Evolutionary conservation across 2,329 filamentous ascomycete species (phyloP), one percentile per base, ranked within the genome.

Genomic region (Pseudogymnoascus sp.): DNA sequence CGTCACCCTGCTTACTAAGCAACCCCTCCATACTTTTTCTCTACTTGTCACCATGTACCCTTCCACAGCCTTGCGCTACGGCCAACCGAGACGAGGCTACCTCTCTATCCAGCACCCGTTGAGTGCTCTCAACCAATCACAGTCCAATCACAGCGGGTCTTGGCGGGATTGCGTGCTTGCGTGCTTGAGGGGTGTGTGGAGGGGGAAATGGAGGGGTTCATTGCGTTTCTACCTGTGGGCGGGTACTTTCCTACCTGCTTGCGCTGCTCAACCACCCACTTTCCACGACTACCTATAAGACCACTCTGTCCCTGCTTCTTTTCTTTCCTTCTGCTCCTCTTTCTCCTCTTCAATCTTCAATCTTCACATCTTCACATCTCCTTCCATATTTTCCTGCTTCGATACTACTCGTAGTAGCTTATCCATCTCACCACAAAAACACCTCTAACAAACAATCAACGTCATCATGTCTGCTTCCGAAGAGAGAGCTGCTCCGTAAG

Each of bases 401-500:
- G n/a, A 38, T 38, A 57, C 11, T 57, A 22, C 47, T 18, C 8
- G 20, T 20, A 54, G 37, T 20, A 37, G 35, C 35, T 7, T 37
- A 14, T 14, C 35, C 35, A 37, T 28, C 41, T 16, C 58, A 41
- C 14, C 28, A 20, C 47, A 16, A 35, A 6, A 57, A 58, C 30
- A 35, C 30, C 54, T 35, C 47, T n/a, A 38, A 11, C 43, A 47
- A 39, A 38, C 18, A 18, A n/a, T 35, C 25, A 30, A 11, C 28
- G 18, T 22, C 38, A 60, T 39, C 39, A 60, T 60, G 59, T 54
- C 59, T 60, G 30, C 43, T 50, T 50, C 59, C 59, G 59, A 60
- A 57, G 47, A 54, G 38, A 37, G 59, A 34, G 59, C 59, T 25
- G 35, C 59, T 60, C 59, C 59, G 59, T 60, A 60, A 60, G 59